These are phyloP conservation scores for Solanum aculeatissimum DNA, from an alignment of 305 asterid genomes.

Conservation along the genomic window DNA sequence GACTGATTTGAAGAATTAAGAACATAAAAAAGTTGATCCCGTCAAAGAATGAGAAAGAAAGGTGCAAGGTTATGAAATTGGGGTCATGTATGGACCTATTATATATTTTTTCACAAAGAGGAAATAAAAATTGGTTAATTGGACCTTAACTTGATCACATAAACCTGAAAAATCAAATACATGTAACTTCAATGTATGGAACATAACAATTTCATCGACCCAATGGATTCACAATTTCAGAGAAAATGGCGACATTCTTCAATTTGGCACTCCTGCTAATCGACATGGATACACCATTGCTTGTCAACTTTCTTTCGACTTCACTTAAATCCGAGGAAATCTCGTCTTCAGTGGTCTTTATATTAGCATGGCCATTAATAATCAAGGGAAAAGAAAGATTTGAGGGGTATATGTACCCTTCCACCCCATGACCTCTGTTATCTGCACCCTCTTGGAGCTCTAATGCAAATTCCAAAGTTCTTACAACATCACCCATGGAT, in stretches of 20 bases:
- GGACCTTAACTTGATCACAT: not conserved
- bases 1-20: not conserved
- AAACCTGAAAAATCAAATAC: not conserved
- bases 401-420: not conserved
- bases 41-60: not conserved
- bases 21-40: not conserved
- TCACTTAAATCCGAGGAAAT: slow-evolving; percentile 11
- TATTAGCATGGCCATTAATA: not conserved
- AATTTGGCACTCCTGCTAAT: not conserved
- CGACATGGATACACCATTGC: not conserved
- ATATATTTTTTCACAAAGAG: not conserved
- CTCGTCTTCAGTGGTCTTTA: slow-evolving; percentile 9
- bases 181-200: not conserved
- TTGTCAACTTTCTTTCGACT: not conserved
- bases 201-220: slow-evolving; percentile 13
- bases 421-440: not conserved
- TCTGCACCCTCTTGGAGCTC: slow-evolving; percentile 39
- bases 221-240: slow-evolving; percentile 25
- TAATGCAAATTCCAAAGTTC: slow-evolving; percentile 46
- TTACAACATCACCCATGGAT: slow-evolving; percentile 39
- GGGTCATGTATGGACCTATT: not conserved
- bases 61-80: not conserved
- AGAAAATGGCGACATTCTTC: slow-evolving; percentile 20
- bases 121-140: not conserved
- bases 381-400: not conserved